Base-by-base conservation (phyloP, 345 rosid genomes). In the Brassica carinata region DNA sequence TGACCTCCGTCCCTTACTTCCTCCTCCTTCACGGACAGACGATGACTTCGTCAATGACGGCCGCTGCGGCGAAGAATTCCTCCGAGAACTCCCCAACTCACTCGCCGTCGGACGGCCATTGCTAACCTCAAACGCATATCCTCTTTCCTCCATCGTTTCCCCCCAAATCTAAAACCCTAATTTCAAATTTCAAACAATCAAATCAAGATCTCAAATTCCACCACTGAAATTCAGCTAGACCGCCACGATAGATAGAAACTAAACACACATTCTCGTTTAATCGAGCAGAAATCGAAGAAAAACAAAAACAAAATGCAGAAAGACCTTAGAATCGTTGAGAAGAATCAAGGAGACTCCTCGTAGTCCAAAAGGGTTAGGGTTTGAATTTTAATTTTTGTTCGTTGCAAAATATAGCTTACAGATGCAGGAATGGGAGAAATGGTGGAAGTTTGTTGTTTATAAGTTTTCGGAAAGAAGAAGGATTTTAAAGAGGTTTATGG, bases 21-120 rank as follows among this genome's bases (percentile, higher is more conserved):
- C 90, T 31, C 94, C 89, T 36, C 85, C 81, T 61, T 95, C 98
- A 84, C 86, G 94, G 61, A 88, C 88, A 19, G 97, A 96, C 23
- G 90, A 86, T 4, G 98, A 88, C 78, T 68, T 79, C 9, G 83
- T 81, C 70, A 92, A 83, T 26, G 89, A 83, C 71, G 86, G 82
- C 8, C 73, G 51, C 59, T 70, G 78, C 78, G 83, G 71, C 2
- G 72, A 80, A 36, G 83, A 27, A 34, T 13, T 53, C 63, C 71
- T 80, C 75, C 66, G 72, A 30, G 76, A 23, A 15, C 72, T 40
- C 7, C 67, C 76, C 1, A 64, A 71, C 72, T 78, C 77, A 72
- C 61, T 78, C 77, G 27, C 43, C 76, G 36, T 43, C 43, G 66
- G 40, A 53, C 63, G 53, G 3, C 76, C 83, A 80, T 75, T 74